Percentiles rank a stretch among this genome's conserved stretches.
Conservation (phyloP, 345 rosid genomes). For the Gossypium longicalyx region DNA sequence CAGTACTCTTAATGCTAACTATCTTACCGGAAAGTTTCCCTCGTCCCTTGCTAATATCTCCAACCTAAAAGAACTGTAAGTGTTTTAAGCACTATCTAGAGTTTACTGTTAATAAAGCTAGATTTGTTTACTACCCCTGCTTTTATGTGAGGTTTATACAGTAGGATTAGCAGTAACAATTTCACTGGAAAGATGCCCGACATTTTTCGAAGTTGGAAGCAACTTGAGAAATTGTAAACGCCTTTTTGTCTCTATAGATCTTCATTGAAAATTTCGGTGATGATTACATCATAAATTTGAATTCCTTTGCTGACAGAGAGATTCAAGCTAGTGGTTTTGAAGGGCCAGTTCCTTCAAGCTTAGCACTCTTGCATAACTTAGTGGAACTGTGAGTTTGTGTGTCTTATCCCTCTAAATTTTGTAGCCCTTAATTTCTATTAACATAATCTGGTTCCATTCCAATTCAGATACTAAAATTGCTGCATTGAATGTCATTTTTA, state of each 20-base stretch:
- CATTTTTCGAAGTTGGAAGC: slow-evolving; percentile 12
- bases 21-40: slow-evolving; percentile 17
- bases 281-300: not conserved
- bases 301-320: slow-evolving; percentile 28
- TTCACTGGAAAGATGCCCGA: slow-evolving; percentile 17
- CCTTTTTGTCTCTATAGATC: not conserved
- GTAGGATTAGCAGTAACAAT: slow-evolving; percentile 18
- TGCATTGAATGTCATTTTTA: not conserved
- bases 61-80: slow-evolving; percentile 8
- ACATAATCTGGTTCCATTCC: not conserved
- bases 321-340: slow-evolving; percentile 51
- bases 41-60: not conserved
- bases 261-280: not conserved
- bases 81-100: not conserved
- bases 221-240: slow-evolving; percentile 7
- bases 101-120: not conserved
- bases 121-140: not conserved
- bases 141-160: not conserved
- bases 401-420: too few species aligned
- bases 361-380: slow-evolving; percentile 29
- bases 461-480: not conserved
- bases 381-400: slow-evolving; percentile 37
- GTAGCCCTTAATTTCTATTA: not conserved
- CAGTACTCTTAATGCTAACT: slow-evolving; percentile 16
- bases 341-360: slow-evolving; percentile 44